These are phyloP conservation scores for Trichosporon sp. DNA, from an alignment of 1,284 basidiomycete species.

Conservation along the genomic window DNA sequence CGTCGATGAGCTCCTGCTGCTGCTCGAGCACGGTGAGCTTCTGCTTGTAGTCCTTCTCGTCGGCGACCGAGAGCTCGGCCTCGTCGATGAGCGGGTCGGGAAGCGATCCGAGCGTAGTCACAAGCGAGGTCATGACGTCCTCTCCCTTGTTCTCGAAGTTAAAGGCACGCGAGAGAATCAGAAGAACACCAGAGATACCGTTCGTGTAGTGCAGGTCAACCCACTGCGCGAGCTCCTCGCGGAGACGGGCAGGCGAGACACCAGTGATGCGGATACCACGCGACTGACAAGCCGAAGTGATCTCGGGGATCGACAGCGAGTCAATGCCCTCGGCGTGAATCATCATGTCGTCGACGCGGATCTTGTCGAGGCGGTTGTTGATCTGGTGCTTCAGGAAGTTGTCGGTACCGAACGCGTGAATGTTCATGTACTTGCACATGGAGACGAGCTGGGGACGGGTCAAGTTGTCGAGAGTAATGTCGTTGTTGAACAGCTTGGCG, in stretches of 20 bases:
- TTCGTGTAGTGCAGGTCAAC: constrained; percentile 82
- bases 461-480: constrained; percentile 95
- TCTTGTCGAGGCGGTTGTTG: constrained; percentile 72
- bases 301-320: constrained; percentile 80
- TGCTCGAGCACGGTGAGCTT: constrained; percentile 96
- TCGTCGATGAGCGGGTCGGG: constrained; percentile 96
- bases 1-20: constrained; percentile 98
- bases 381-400: constrained; percentile 96
- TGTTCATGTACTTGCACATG: constrained; percentile 95
- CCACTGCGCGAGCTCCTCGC: constrained; percentile 89
- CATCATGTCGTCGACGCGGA: constrained; percentile 84
- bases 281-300: constrained; percentile 88
- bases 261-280: constrained; percentile 87
- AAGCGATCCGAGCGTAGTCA: constrained; percentile 84
- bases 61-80: constrained; percentile 84
- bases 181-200: constrained; percentile 84
- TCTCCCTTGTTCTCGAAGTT: constrained; percentile 83
- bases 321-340: constrained; percentile 88
- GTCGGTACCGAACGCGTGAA: constrained; percentile 98
- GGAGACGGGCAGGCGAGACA: constrained; percentile 72
- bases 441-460: constrained; percentile 95
- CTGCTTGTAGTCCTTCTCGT: constrained; percentile 93
- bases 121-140: constrained; percentile 75
- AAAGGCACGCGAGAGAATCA: constrained; percentile 90
- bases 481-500: constrained; percentile 94